Conservation (phyloP, 768 basidiomycete genomes). For the Grammothele lineata region DNA sequence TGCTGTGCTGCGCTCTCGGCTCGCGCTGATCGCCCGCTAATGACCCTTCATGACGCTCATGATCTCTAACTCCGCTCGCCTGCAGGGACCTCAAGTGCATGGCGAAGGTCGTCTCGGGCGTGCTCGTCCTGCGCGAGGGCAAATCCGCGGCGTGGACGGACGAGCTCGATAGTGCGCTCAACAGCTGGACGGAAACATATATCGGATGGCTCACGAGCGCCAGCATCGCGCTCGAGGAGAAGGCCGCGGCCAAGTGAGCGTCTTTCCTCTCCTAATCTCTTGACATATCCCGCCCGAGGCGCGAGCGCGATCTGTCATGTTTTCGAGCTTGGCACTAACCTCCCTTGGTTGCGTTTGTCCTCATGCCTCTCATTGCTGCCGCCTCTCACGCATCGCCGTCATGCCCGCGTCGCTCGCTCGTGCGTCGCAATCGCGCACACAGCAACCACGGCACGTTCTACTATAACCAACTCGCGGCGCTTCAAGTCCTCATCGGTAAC, state of each 20-base stretch:
- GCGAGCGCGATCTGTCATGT: too few species aligned
- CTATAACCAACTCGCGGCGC: conserved; percentile 52
- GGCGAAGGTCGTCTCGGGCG: conserved; percentile 49
- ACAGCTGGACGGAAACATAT: conserved; percentile 48
- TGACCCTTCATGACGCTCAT: too few species aligned
- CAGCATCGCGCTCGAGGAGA: conserved; percentile 43
- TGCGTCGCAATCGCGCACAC: neutral
- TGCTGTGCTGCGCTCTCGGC: too few species aligned
- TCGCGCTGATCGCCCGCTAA: too few species aligned
- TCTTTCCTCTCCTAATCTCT: too few species aligned
- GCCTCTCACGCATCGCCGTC: too few species aligned
- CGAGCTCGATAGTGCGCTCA: conserved; percentile 45
- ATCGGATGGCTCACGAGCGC: conserved; percentile 52
- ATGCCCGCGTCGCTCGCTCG: too few species aligned
- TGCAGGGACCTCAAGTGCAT: conserved; percentile 54
- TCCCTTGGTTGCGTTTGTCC: too few species aligned
- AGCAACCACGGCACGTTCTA: conserved; percentile 70
- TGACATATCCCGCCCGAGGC: too few species aligned
- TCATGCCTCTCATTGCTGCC: too few species aligned
- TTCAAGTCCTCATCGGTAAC: conserved; percentile 53
- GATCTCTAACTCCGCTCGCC: too few species aligned
- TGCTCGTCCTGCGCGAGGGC: conserved; percentile 48
- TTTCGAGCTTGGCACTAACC: too few species aligned
- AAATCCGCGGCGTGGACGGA: conserved; percentile 50
- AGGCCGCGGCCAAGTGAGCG: conserved; percentile 43